Evolutionary conservation across 2,329 filamentous ascomycete species (phyloP), one percentile per base, ranked within the genome.

Genomic region (Achaetomium macrosporum): DNA sequence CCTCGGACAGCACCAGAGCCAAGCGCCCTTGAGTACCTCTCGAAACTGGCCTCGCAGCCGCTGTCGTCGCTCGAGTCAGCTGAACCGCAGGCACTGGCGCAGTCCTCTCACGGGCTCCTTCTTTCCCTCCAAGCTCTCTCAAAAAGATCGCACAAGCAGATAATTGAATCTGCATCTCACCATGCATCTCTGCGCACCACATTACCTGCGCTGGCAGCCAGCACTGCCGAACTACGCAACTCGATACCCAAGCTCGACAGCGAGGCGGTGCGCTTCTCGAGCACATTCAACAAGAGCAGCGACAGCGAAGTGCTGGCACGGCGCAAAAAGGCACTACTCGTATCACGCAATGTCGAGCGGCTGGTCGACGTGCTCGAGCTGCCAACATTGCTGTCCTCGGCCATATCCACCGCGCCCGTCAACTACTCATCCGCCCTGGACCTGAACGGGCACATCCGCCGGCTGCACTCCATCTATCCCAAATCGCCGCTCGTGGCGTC

Each of bases 381-480:
- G 30, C 93, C 93, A 0, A 84, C 87, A 0, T 74, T 97, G 33
- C 79, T 99, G 13, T 87, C 88, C 12, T 90, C 91, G 1, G 85
- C 91, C 42, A 85, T 91, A 52, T 79, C 79, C 3, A 72, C 78
- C 1, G 76, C 70, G 4, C 76, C 82, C 4, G 81, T 84, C 55
- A 95, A 90, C 61, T 95, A 96, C 73, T 85, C 90, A 2, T 88
- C 90, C 0, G 91, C 91, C 0, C 76, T 99, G 33, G 93, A 99
- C 68, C 77, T 99, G 2, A 87, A 95, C 65, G 86, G 88, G n/a
- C 93, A 97, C 67, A 93, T 96, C 65, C 88, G 89, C 61, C 83
- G 93, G 8, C 76, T 99, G 6, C 84, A 90, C 56, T 82, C 84
- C 0, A 75, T 97, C 29, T 95, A 96, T 66, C 87, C 91, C 0